These are phyloP conservation scores for Penicillium cataractarum DNA, from an alignment of 495 filamentous ascomycete species.

Conservation along the genomic window DNA sequence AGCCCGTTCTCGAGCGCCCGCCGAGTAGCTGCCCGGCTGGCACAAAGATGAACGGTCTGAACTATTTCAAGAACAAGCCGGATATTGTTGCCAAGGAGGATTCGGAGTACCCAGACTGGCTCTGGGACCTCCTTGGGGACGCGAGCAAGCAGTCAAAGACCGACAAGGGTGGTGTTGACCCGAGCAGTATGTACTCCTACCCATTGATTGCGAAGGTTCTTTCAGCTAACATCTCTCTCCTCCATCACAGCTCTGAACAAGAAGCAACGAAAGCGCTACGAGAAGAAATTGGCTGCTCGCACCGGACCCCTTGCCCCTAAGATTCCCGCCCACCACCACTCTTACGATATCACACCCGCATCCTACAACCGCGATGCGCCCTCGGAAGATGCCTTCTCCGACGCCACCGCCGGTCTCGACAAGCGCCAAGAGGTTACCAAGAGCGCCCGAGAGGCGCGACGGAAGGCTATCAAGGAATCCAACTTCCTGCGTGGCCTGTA, in stretches of 20 bases:
- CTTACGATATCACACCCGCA: conserved; percentile 74
- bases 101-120: conserved; percentile 86
- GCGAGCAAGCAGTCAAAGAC: conserved; percentile 37
- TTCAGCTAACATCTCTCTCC: conserved; percentile 5
- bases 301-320: conserved; percentile 69
- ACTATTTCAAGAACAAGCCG: conserved; percentile 82
- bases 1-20: conserved; percentile 31
- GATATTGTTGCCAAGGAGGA: conserved; percentile 76
- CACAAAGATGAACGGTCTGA: conserved; percentile 75
- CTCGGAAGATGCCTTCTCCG: conserved; percentile 30
- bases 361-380: conserved; percentile 39
- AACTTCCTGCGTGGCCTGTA: conserved; percentile 91
- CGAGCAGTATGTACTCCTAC: conserved; percentile 61
- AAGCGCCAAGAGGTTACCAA: conserved; percentile 51
- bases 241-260: conserved; percentile 49
- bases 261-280: conserved; percentile 64
- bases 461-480: conserved; percentile 81
- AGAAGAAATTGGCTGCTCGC: conserved; percentile 64
- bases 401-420: conserved; percentile 41
- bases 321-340: conserved; percentile 83
- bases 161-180: conserved; percentile 46
- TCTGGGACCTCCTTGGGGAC: conserved; percentile 77
- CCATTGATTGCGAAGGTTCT: background rate
- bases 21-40: conserved; percentile 66
- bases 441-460: conserved; percentile 71